phyloP scores from a whole-genome alignment of 148 eudicot genomes.

The Dianthus caryophyllus region DNA sequence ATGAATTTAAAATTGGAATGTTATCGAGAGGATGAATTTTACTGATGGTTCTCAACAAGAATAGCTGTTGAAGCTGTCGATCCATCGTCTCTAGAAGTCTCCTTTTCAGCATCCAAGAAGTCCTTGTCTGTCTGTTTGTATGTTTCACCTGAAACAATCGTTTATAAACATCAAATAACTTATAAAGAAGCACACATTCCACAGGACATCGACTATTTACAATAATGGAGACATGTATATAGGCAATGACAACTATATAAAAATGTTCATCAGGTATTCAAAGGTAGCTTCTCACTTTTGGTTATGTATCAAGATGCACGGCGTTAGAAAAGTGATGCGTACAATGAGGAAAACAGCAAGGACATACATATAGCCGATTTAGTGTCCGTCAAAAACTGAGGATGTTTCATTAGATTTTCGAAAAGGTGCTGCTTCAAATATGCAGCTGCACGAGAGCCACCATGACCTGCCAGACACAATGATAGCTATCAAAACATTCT shows the following conservation, averaged over 20 bases:
- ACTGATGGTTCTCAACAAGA: constrained; percentile 79
- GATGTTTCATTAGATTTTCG: constrained; percentile 80
- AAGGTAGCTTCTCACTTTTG: background rate
- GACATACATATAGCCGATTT: constrained; percentile 87
- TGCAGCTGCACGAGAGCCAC: constrained; percentile 94
- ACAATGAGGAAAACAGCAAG: too few species aligned
- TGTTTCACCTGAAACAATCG: constrained; percentile 61
- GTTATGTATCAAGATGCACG: background rate
- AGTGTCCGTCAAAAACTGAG: constrained; percentile 63
- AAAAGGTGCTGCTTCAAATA: constrained; percentile 84
- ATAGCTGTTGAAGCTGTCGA: constrained; percentile 98
- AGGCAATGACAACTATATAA: background rate
- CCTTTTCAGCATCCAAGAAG: constrained; percentile 90
- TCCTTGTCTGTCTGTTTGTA: constrained; percentile 72
- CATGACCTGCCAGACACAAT: constrained; percentile 66
- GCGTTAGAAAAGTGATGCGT: background rate
- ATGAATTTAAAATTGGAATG: too few species aligned
- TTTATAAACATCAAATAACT: constrained; percentile 5
- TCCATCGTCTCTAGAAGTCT: constrained; percentile 87
- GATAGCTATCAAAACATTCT: constrained; percentile 5
- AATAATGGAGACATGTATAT: background rate
- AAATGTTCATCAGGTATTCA: background rate
- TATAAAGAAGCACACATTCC: background rate
- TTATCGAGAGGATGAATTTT: background rate
- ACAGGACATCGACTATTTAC: constrained; percentile 7